These are phyloP conservation scores for Ustilaginoidea virens DNA, from an alignment of 2,329 filamentous ascomycete species.

Conservation along the genomic window DNA sequence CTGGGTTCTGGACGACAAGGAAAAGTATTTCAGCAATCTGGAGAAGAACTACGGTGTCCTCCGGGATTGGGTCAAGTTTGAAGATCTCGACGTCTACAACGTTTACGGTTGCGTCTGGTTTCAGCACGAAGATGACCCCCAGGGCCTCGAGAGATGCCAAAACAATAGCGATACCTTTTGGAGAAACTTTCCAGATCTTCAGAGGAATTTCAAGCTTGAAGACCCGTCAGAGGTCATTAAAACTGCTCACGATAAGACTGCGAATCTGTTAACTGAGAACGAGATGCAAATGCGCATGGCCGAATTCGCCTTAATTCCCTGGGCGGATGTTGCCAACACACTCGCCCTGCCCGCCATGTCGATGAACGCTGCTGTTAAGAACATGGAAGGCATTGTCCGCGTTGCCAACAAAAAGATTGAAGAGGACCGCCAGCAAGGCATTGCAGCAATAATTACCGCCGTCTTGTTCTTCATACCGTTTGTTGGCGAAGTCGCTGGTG, in stretches of 20 bases:
- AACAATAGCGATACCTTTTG: slow-evolving; percentile 1
- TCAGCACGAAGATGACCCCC: slow-evolving; percentile 1
- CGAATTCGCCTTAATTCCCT: not conserved
- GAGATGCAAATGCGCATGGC: slow-evolving; percentile 2
- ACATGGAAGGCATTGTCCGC: slow-evolving; percentile 1
- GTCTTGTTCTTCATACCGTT: slow-evolving; percentile 1
- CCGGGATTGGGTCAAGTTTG: not conserved
- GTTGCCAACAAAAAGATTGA: slow-evolving; percentile 1
- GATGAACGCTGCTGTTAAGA: not conserved
- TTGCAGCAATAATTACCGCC: not conserved
- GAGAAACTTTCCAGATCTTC: slow-evolving; percentile 1
- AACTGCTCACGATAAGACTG: not conserved
- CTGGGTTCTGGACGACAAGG: not conserved
- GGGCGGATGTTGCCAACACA: slow-evolving; percentile 1
- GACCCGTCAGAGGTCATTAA: slow-evolving; percentile 1
- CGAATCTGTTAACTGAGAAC: not conserved
- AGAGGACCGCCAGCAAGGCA: not conserved
- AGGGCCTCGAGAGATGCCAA: not conserved
- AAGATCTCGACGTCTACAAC: not conserved
- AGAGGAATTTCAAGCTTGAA: not conserved
- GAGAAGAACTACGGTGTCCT: not conserved
- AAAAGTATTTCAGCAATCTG: not conserved
- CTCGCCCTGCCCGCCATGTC: slow-evolving; percentile 1
- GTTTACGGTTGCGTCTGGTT: slow-evolving; percentile 1
- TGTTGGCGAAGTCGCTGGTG: slow-evolving; percentile 1